Conservation (phyloP, 805 yeast species). For the Monosporozyma yasuniensis region DNA sequence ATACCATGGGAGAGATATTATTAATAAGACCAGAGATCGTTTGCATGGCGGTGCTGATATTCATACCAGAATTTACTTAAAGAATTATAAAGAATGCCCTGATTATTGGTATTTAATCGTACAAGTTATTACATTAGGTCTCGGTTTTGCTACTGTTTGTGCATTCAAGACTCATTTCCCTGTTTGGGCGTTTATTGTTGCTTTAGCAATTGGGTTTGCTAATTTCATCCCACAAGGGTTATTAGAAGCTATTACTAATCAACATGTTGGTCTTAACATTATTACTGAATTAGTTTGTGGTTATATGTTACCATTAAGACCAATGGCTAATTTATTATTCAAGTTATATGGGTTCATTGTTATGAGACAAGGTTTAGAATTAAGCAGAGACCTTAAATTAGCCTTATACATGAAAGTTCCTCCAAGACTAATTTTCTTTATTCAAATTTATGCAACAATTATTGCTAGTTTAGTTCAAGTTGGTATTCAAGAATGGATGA, state of each 20-base stretch:
- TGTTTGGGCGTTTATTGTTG: slow-evolving; percentile 54
- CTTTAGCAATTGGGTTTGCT: slow-evolving; percentile 42
- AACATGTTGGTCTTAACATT: slow-evolving; percentile 48
- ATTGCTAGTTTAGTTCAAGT: slow-evolving; percentile 33
- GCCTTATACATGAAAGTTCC: slow-evolving; percentile 52
- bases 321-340: slow-evolving; percentile 48
- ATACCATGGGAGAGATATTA: slow-evolving; percentile 49
- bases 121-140: slow-evolving; percentile 21
- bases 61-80: slow-evolving; percentile 44
- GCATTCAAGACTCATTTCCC: slow-evolving; percentile 45
- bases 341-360: slow-evolving; percentile 47
- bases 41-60: slow-evolving; percentile 38
- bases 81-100: slow-evolving; percentile 57
- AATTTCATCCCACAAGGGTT: slow-evolving; percentile 52
- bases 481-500: slow-evolving; percentile 36
- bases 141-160: slow-evolving; percentile 29
- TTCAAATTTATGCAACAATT: slow-evolving; percentile 35
- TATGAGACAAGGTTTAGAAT: slow-evolving; percentile 45
- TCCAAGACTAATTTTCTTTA: slow-evolving; percentile 45
- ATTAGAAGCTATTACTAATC: slow-evolving; percentile 49
- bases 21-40: slow-evolving; percentile 32
- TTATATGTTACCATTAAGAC: slow-evolving; percentile 45
- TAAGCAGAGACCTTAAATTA: slow-evolving; percentile 44
- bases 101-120: slow-evolving; percentile 53
- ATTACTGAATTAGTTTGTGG: slow-evolving; percentile 54